A percentile compares a stretch with the other conserved stretches of the same genome.
Conservation (phyloP, 1,139 yeast genomes). For the Waltiozyma sp. region DNA sequence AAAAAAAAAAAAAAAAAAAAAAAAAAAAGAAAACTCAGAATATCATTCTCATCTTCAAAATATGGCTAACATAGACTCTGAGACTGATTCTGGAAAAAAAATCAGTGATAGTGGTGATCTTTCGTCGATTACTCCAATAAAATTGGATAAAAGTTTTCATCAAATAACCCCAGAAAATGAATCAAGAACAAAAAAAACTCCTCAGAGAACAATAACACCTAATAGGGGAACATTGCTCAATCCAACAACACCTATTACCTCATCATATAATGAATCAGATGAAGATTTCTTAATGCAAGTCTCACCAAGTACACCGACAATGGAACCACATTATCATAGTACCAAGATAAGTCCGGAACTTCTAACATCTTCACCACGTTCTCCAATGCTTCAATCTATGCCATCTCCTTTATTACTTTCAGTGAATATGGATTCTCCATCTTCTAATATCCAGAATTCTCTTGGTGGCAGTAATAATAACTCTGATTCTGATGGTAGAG, state of each 20-base stretch:
- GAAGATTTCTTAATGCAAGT: not conserved
- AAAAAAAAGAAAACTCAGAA: no score
- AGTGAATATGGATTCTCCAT: not conserved
- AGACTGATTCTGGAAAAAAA: not conserved
- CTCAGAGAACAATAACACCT: no score
- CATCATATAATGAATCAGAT: not conserved
- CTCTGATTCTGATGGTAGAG: conserved; percentile 24
- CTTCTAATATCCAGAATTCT: no score
- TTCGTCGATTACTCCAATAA: not conserved
- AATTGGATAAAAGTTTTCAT: no score
- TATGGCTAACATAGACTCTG: not conserved
- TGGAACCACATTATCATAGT: no score
- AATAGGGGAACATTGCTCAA: no score
- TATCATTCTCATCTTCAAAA: not conserved
- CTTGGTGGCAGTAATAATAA: conserved; percentile 17
- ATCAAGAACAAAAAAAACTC: not conserved
- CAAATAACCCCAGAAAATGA: no score
- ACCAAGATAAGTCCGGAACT: not conserved
- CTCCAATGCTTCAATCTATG: not conserved
- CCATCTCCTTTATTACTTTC: not conserved
- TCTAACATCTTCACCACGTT: not conserved
- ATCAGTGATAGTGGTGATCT: not conserved
- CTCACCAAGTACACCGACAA: not conserved
- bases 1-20: no score
- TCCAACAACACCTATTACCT: not conserved